These are phyloP conservation scores for Yamadazyma akitaensis DNA, from an alignment of 805 yeast genomes.

Conservation along the genomic window DNA sequence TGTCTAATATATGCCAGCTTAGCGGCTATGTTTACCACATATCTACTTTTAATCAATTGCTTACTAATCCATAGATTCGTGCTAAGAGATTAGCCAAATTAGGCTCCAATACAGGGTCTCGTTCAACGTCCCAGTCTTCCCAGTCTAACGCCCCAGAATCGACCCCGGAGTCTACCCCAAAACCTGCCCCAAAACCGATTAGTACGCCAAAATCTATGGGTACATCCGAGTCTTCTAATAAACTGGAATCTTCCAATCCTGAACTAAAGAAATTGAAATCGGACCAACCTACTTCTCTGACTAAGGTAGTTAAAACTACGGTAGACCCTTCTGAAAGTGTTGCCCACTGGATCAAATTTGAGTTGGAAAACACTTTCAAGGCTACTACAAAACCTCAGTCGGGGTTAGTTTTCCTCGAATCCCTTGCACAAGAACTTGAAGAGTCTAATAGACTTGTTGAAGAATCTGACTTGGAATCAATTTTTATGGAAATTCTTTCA, in stretches of 20 bases:
- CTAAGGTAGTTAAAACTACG: background rate
- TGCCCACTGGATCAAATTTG: constrained; percentile 40
- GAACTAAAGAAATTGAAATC: background rate
- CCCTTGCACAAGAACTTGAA: constrained; percentile 23
- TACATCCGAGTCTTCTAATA: background rate
- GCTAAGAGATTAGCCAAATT: constrained; percentile 54
- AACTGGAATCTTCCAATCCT: background rate
- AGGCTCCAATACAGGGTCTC: constrained; percentile 10
- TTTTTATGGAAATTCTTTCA: constrained; percentile 53
- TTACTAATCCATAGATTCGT: constrained; percentile 37
- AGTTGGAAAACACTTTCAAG: constrained; percentile 35
- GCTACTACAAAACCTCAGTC: constrained; percentile 24
- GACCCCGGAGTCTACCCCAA: background rate
- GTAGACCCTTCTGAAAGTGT: constrained; percentile 18
- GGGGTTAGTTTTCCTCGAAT: constrained; percentile 20
- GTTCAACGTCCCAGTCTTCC: background rate
- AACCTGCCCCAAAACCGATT: background rate
- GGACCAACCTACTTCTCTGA: background rate
- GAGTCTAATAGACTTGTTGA: constrained; percentile 16
- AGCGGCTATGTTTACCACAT: background rate
- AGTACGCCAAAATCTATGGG: background rate
- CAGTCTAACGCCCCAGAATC: background rate
- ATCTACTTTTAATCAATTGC: background rate
- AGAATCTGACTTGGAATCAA: constrained; percentile 43
- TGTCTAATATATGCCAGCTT: background rate